Percentiles rank a stretch among this genome's conserved stretches.
Conservation (phyloP, 176 grass and related monocot genomes). For the Cymbopogon citratus region DNA sequence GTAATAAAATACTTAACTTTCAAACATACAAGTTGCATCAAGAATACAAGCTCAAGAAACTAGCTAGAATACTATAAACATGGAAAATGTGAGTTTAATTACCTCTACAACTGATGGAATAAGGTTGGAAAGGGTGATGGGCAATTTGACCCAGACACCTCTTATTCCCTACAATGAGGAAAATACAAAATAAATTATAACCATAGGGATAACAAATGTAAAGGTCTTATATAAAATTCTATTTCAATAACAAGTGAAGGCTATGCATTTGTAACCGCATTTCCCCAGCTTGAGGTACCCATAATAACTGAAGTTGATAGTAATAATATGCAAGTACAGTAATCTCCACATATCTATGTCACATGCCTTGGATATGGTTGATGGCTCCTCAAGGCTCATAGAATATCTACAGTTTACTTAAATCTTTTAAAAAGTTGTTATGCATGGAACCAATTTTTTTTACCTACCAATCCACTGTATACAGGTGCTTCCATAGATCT, state of each 20-base stretch:
- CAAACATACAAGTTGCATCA: background rate
- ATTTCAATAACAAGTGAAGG: background rate
- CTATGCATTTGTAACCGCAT: background rate
- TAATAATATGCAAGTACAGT: background rate
- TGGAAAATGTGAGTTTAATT: conserved; percentile 26
- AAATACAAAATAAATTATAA: background rate
- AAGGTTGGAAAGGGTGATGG: conserved; percentile 79
- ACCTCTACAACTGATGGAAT: conserved; percentile 83
- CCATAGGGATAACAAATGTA: background rate
- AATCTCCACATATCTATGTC: background rate
- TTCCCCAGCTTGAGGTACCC: background rate
- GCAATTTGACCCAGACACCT: conserved; percentile 95
- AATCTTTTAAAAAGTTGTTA: background rate
- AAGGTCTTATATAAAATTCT: background rate
- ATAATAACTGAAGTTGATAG: background rate
- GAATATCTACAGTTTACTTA: background rate
- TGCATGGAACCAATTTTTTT: background rate
- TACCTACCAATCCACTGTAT: background rate
- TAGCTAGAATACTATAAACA: background rate
- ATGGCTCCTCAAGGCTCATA: background rate
- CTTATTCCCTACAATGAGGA: conserved; percentile 58
- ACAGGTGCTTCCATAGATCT: background rate
- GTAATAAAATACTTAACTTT: background rate
- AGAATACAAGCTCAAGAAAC: background rate
- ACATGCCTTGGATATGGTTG: background rate